Conservation (phyloP, 495 filamentous ascomycete genomes). For the Neurospora tetraspora region DNA sequence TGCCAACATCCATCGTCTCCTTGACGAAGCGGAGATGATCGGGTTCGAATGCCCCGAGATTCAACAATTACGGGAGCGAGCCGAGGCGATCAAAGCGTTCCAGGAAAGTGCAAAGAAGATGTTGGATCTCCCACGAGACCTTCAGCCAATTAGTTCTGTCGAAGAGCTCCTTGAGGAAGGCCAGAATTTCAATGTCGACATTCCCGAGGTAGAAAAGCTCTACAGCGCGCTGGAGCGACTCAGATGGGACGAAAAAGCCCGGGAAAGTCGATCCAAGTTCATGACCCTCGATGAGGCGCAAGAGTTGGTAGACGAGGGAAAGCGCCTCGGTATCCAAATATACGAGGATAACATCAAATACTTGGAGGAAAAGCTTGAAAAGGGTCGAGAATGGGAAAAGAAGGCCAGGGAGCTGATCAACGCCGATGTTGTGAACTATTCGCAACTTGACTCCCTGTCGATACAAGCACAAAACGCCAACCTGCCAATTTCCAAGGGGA, state of each 20-base stretch:
- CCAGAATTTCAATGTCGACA: conserved; percentile 84
- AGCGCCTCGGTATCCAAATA: conserved; percentile 63
- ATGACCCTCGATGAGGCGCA: conserved; percentile 67
- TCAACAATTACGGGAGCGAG: conserved; percentile 73
- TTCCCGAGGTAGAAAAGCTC: conserved; percentile 82
- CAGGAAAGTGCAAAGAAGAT: conserved; percentile 64
- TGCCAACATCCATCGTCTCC: conserved; percentile 76
- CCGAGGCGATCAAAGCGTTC: conserved; percentile 77
- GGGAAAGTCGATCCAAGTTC: conserved; percentile 48
- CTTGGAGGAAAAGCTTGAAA: conserved; percentile 63
- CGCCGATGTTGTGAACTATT: conserved; percentile 82
- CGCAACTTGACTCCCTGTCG: conserved; percentile 86
- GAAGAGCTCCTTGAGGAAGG: conserved; percentile 84
- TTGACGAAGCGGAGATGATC: conserved; percentile 75
- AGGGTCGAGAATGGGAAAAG: conserved; percentile 79
- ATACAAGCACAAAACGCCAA: conserved; percentile 57
- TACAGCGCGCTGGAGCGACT: conserved; percentile 72
- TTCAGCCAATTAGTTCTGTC: conserved; percentile 55
- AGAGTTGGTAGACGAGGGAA: conserved; percentile 64
- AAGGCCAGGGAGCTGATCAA: conserved; percentile 92
- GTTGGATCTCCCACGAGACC: conserved; percentile 45
- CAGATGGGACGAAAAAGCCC: conserved; percentile 78
- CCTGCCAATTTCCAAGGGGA: conserved; percentile 74
- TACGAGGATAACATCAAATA: conserved; percentile 66
- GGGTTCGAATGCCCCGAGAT: conserved; percentile 95